Evolutionary conservation across 371 early-diverging fungal species (phyloP).

Genomic region (Spraguea lophii): DNA sequence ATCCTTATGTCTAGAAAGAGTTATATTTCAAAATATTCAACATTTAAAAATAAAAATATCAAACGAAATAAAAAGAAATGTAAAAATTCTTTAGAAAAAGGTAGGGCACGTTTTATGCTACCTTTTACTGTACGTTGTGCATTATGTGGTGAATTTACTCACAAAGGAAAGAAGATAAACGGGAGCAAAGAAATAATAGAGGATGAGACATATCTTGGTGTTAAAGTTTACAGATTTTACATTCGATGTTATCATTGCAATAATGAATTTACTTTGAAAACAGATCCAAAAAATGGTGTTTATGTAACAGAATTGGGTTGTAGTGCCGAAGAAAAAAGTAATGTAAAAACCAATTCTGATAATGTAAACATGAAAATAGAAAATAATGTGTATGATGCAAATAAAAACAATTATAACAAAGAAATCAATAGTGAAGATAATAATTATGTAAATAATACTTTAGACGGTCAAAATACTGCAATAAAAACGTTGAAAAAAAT

Average conservation of each 20-base stretch:
- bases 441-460: too few relatives aligned
- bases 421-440: too few relatives aligned
- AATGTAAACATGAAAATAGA: too few relatives aligned
- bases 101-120: slow-evolving; percentile 69
- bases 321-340: slow-evolving; percentile 58
- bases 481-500: too few relatives aligned
- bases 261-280: slow-evolving; percentile 79
- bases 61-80: background rate
- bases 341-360: too few relatives aligned
- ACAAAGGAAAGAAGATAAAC: slow-evolving; percentile 84
- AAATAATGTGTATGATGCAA: too few relatives aligned
- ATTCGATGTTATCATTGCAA: slow-evolving; percentile 79
- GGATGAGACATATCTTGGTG: slow-evolving; percentile 59
- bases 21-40: background rate
- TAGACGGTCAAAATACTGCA: too few relatives aligned
- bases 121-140: slow-evolving; percentile 89
- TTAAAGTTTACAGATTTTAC: slow-evolving; percentile 74
- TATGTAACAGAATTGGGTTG: slow-evolving; percentile 69
- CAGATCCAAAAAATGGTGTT: slow-evolving; percentile 78
- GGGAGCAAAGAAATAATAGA: slow-evolving; percentile 54
- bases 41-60: background rate
- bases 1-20: too few relatives aligned
- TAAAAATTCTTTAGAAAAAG: too few relatives aligned
- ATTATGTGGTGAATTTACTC: slow-evolving; percentile 69
- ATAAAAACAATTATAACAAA: too few relatives aligned